These are phyloP conservation scores for Russula dissimulans DNA, from an alignment of 768 basidiomycete species.

Conservation along the genomic window DNA sequence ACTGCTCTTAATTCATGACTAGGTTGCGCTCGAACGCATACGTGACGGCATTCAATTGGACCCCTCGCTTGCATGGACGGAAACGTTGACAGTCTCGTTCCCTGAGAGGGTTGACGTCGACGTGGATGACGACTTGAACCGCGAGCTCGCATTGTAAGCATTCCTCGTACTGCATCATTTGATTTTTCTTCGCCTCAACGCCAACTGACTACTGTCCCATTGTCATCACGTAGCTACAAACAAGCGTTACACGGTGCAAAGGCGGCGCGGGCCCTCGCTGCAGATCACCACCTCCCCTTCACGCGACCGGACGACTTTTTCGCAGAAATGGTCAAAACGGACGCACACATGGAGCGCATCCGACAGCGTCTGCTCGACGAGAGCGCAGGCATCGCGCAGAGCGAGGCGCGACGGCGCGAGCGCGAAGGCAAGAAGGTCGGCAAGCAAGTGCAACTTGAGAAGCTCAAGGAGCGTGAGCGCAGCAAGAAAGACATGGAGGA, in stretches of 20 bases:
- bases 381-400: slow-evolving; percentile 75
- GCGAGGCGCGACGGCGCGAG: slow-evolving; percentile 85
- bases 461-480: slow-evolving; percentile 80
- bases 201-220: not conserved
- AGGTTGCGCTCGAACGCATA: slow-evolving; percentile 77
- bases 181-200: not conserved
- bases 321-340: slow-evolving; percentile 97
- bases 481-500: slow-evolving; percentile 92
- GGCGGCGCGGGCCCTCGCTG: slow-evolving; percentile 65
- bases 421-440: slow-evolving; percentile 97
- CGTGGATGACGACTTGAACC: slow-evolving; percentile 81
- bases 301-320: slow-evolving; percentile 91
- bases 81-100: slow-evolving; percentile 65
- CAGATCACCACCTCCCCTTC: slow-evolving; percentile 73
- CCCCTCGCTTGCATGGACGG: slow-evolving; percentile 71
- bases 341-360: slow-evolving; percentile 96
- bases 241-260: slow-evolving; percentile 84
- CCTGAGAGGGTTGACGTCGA: slow-evolving; percentile 68
- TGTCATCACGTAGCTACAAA: slow-evolving; percentile 63
- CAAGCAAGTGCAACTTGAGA: slow-evolving; percentile 94
- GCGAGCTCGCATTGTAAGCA: slow-evolving; percentile 91
- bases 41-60: slow-evolving; percentile 70
- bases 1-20: not conserved
- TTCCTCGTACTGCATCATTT: not conserved
- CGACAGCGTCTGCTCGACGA: slow-evolving; percentile 87